phyloP scores from a whole-genome alignment of 2,329 filamentous ascomycete genomes.

The Aspergillus sp. region DNA sequence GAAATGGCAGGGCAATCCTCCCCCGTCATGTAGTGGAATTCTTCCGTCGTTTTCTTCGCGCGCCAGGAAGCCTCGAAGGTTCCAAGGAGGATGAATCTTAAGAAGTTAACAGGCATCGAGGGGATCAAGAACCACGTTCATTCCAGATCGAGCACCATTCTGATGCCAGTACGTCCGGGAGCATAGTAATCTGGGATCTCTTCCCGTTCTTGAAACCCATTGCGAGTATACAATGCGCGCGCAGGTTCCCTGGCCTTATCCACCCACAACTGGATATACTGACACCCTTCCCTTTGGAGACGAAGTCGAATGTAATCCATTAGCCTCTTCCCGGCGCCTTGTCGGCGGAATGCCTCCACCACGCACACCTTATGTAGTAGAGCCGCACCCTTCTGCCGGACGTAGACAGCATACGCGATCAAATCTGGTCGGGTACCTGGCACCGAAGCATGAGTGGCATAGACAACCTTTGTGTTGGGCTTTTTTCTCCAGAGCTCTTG shows the following conservation, averaged over 20 bases:
- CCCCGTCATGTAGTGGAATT: background rate
- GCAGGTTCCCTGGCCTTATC: constrained; percentile 41
- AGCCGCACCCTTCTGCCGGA: constrained; percentile 37
- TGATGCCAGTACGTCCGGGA: constrained; percentile 40
- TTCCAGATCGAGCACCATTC: constrained; percentile 32
- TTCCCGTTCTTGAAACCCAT: constrained; percentile 41
- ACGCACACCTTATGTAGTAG: constrained; percentile 48
- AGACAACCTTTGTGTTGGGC: constrained; percentile 40
- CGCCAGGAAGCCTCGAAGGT: constrained; percentile 2
- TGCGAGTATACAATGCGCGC: constrained; percentile 37
- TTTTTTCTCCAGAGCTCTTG: constrained; percentile 41
- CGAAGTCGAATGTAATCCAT: constrained; percentile 36
- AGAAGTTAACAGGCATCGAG: constrained; percentile 5
- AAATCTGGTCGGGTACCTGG: constrained; percentile 16
- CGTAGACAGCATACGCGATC: constrained; percentile 42
- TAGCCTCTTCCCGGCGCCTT: constrained; percentile 41
- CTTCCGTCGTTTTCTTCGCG: background rate
- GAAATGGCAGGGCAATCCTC: constrained; percentile 9
- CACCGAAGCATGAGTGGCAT: constrained; percentile 16
- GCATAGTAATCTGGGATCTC: constrained; percentile 44
- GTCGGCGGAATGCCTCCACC: constrained; percentile 36
- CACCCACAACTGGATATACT: constrained; percentile 45
- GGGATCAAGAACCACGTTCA: constrained; percentile 20
- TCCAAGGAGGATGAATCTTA: constrained; percentile 1
- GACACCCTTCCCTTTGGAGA: constrained; percentile 41